These are phyloP conservation scores for Solanum etuberosum DNA, from an alignment of 257 asterid species.

Conservation along the genomic window DNA sequence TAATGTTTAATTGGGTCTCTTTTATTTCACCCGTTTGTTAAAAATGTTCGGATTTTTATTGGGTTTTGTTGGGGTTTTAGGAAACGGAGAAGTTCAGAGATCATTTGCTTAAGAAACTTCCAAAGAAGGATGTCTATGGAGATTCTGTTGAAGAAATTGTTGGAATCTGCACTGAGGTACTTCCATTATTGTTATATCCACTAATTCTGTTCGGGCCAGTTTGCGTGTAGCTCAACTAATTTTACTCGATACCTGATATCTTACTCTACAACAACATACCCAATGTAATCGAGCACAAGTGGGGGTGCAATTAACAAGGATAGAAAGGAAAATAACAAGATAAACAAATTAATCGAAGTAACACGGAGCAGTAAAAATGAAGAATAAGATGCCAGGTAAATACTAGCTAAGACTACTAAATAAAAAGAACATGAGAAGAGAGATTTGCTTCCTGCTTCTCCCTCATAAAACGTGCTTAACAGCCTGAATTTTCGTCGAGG, in stretches of 20 bases:
- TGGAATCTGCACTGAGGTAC: slow-evolving; percentile 75
- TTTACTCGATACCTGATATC: no score
- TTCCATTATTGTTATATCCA: background rate
- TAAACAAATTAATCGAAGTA: background rate
- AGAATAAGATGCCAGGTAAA: background rate
- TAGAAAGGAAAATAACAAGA: no score
- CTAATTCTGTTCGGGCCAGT: background rate
- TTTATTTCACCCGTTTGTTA: background rate
- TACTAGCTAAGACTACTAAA: no score
- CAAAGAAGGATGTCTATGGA: slow-evolving; percentile 78
- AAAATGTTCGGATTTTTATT: background rate
- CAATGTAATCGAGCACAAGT: background rate
- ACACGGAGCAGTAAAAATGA: background rate
- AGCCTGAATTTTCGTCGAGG: no score
- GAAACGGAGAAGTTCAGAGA: slow-evolving; percentile 70
- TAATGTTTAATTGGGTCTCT: background rate
- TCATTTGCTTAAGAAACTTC: slow-evolving; percentile 49
- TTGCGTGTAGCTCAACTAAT: background rate
- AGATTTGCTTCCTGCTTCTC: background rate
- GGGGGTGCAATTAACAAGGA: no score
- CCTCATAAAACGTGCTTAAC: background rate
- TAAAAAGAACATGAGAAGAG: background rate
- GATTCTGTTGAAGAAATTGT: slow-evolving; percentile 75
- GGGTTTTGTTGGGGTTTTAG: slow-evolving; percentile 17
- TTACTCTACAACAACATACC: background rate